Base-by-base conservation (phyloP, 1,284 basidiomycete species). In the Polyporus tsugae region DNA sequence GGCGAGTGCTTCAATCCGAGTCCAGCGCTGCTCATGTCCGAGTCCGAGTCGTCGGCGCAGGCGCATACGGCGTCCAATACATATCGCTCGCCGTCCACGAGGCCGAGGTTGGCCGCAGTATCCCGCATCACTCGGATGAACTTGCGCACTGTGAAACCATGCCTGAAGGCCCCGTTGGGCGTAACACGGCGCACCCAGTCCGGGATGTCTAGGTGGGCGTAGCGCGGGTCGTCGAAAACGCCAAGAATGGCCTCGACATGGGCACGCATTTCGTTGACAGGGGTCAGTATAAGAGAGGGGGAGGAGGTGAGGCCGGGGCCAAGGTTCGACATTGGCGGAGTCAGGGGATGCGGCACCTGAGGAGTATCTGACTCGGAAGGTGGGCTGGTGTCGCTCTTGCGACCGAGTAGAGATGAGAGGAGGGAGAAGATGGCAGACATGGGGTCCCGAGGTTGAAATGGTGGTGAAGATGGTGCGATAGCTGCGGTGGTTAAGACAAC, bases 291-390 rank as follows among this genome's bases (percentile, higher is more conserved):
- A 49, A 19, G n/a, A 9, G 10, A 19, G n/a, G 46, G 6, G n/a
- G 46, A 25, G 6, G 46, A 22, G 19, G 41, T 17, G 15, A 42
- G 41, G 11, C 6, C 38, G 53, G 49, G 35, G 13, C 3, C 35
- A 17, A n/a, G 11, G 41, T 9, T 19, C 39, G 59, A 64, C 52
- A 15, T 19, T n/a, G 53, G n/a, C 67, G 49, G 46, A 44, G 57
- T 58, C 73, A 35, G 71, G 35, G 15, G 41, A 42, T 42, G 41
- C 15, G 17, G 15, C 15, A 42, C 41, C 41, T 42, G 41, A 17
- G 41, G 41, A 13, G 41, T 0, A 19, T 19, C 41, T 17, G 19
- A 6, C 29, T 29, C 29, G 29, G 29, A 29, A 2, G 29, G 29
- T 29, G 2, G 29, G 29, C 29, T 2, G 29, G 29, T 29, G 29